Conservation (phyloP, 2,329 filamentous ascomycete species). For the Lachnellula suecica region DNA sequence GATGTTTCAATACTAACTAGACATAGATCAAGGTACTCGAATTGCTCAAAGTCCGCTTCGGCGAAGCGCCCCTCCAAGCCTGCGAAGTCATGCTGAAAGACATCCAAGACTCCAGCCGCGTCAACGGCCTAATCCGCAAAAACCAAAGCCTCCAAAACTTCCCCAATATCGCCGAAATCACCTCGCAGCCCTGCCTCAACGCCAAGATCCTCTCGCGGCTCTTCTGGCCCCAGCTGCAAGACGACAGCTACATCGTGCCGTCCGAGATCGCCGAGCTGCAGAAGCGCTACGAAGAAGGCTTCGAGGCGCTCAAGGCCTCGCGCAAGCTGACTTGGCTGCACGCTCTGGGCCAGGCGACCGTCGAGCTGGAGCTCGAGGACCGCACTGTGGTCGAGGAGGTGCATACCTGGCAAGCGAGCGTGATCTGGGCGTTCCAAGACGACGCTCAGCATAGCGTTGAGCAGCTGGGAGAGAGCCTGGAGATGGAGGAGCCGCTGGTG, state of each 20-base stretch:
- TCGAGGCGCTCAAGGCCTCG: conserved; percentile 76
- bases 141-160: conserved; percentile 39
- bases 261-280: conserved; percentile 59
- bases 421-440: conserved; percentile 78
- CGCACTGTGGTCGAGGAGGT: conserved; percentile 71
- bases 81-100: conserved; percentile 98
- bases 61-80: conserved; percentile 80
- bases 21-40: conserved; percentile 72
- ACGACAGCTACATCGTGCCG: conserved; percentile 68
- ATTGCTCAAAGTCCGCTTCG: conserved; percentile 84
- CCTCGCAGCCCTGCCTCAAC: conserved; percentile 51
- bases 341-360: conserved; percentile 73
- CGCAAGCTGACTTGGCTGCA: conserved; percentile 89
- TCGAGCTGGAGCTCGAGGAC: conserved; percentile 82
- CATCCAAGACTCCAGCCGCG: conserved; percentile 75
- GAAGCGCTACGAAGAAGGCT: conserved; percentile 69
- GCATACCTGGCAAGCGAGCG: conserved; percentile 80
- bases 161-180: conserved; percentile 16
- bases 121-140: conserved; percentile 67
- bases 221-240: conserved; percentile 85
- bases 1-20: conserved; percentile 6
- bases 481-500: conserved; percentile 74
- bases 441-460: conserved; percentile 44
- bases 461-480: conserved; percentile 53
- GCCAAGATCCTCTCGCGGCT: conserved; percentile 87